Evolutionary conservation across 345 rosid genomes (phyloP).

Genomic region (Erucastrum elatum): DNA sequence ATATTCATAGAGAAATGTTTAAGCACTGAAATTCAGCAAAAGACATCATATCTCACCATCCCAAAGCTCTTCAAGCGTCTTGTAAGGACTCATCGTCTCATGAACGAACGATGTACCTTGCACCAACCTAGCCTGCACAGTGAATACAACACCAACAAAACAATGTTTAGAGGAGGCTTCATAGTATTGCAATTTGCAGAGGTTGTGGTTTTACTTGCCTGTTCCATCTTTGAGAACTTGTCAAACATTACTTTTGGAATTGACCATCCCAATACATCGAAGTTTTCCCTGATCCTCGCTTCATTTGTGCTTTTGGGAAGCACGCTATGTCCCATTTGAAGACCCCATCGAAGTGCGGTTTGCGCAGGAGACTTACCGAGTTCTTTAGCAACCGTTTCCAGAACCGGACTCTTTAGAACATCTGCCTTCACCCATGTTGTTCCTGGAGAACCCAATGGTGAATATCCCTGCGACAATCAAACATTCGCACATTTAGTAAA

Average conservation of each 20-base stretch:
- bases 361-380: constrained; percentile 77
- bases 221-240: constrained; percentile 61
- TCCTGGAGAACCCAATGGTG: constrained; percentile 88
- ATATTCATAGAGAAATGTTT: not conserved
- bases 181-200: not conserved
- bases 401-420: constrained; percentile 56
- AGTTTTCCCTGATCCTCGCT: constrained; percentile 66
- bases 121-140: constrained; percentile 59
- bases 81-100: constrained; percentile 56
- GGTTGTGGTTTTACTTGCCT: constrained; percentile 45
- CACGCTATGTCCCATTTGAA: constrained; percentile 83
- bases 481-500: no score
- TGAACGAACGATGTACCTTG: constrained; percentile 55
- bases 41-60: constrained; percentile 61
- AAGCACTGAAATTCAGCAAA: not conserved
- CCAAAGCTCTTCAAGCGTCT: constrained; percentile 71
- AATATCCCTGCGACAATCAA: constrained; percentile 59
- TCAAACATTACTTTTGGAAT: constrained; percentile 65
- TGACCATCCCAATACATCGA: constrained; percentile 71
- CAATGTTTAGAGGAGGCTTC: not conserved
- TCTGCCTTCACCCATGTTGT: constrained; percentile 59
- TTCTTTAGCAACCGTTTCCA: constrained; percentile 55
- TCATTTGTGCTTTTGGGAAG: constrained; percentile 77
- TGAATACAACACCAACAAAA: not conserved
- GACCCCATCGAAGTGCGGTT: constrained; percentile 80